These are phyloP conservation scores for Termitomyces sp. DNA, from an alignment of 768 basidiomycete species.

Conservation along the genomic window DNA sequence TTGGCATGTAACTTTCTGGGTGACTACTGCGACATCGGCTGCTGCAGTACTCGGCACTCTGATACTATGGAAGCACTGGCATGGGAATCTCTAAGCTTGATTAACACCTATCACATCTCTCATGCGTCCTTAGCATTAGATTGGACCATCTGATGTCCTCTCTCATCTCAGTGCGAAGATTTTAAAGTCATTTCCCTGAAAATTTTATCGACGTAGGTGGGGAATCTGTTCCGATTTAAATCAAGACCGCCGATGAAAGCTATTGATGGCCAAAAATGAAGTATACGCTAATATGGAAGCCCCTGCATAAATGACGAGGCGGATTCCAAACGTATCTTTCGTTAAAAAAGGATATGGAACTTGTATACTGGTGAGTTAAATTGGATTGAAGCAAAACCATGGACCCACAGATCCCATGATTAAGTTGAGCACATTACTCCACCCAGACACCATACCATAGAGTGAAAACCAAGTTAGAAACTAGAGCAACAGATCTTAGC, in stretches of 20 bases:
- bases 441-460: too few species aligned
- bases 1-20: conserved; percentile 62
- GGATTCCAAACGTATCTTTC: conserved; percentile 40
- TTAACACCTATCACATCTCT: not conserved
- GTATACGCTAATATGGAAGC: conserved; percentile 45
- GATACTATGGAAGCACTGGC: conserved; percentile 62
- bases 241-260: conserved; percentile 32
- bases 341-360: conserved; percentile 65
- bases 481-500: not conserved
- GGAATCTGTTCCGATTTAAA: not conserved
- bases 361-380: conserved; percentile 17
- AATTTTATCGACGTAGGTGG: too few species aligned
- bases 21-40: conserved; percentile 36
- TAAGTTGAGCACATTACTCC: conserved; percentile 23
- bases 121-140: not conserved
- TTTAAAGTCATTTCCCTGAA: too few species aligned
- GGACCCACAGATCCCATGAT: conserved; percentile 52
- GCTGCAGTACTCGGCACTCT: conserved; percentile 38
- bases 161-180: too few species aligned
- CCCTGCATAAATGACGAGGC: conserved; percentile 55
- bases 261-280: conserved; percentile 57
- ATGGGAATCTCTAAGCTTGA: conserved; percentile 37
- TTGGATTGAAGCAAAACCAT: not conserved
- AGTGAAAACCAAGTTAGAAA: too few species aligned
- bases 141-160: not conserved